Evolutionary conservation across 1,284 basidiomycete genomes (phyloP), one percentile per base, ranked within the genome.

Genomic region (Coniferiporia weirii): DNA sequence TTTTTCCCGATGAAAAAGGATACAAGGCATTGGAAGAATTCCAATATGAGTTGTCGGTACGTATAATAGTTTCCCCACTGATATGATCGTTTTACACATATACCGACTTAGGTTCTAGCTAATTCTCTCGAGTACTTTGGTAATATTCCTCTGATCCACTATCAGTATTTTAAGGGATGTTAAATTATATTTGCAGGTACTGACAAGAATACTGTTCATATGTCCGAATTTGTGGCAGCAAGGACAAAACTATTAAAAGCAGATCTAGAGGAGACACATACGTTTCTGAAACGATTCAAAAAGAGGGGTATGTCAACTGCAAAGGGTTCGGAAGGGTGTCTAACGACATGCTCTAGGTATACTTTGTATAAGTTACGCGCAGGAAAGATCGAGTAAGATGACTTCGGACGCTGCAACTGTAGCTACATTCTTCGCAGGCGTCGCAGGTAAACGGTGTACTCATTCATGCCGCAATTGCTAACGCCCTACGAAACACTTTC

Each of bases 381-480:
- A 61, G 50, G 57, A 61, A 32, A 47, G 59, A 4, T 56, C 59
- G n/a, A 44, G 49, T 36, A 57, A 27, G n/a, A 61, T 53, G 50
- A 38, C 52, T 9, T 20, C 52, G 9, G 52, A 56, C 35, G 59
- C 59, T n/a, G 47, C 59, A 38, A 53, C 59, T 12, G 51, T 61
- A 6, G 59, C 59, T 0, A 61, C 59, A 10, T 61, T 61, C 50
- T 61, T 61, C 27, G 59, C 59, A 10, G 54, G 59, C 12, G 59
- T 61, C 22, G 54, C 54, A 20, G 59, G 59, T 53, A 20, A 19
- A 3, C 8, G 48, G 15, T 9, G 9, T 19, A 1, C 15, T 32
- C 15, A 6, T 13, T 40, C 27, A 38, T 47, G 50, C 15, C 15
- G 9, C 38, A 12, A 40, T 4, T 7, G 38, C 38, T 40, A 7